phyloP scores from a whole-genome alignment of 768 basidiomycete genomes.

The Russula brevipes region DNA sequence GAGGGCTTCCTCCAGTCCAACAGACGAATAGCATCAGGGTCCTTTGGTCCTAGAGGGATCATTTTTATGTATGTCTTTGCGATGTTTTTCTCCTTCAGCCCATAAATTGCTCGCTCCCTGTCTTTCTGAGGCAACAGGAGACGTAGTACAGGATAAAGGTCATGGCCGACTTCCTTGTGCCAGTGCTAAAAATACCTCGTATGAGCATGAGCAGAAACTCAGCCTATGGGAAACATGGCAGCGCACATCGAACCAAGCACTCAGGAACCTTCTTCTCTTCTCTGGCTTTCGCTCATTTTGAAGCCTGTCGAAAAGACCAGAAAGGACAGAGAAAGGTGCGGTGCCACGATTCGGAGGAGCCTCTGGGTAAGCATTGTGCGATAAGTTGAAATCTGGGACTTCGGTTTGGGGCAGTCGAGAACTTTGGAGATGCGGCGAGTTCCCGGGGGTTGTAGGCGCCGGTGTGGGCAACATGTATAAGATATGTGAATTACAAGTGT shows the following conservation, averaged over 20 bases:
- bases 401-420: not conserved
- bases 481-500: constrained; percentile 19
- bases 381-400: constrained; percentile 11
- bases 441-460: constrained; percentile 54
- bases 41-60: constrained; percentile 74
- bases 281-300: constrained; percentile 70
- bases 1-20: constrained; percentile 88
- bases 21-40: constrained; percentile 75
- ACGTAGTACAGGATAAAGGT: constrained; percentile 85
- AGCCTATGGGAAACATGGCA: not conserved
- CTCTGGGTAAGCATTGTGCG: constrained; percentile 40
- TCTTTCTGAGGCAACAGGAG: constrained; percentile 97
- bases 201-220: not conserved
- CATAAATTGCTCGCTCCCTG: constrained; percentile 85
- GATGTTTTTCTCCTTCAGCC: constrained; percentile 90
- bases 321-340: constrained; percentile 64
- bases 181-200: constrained; percentile 54
- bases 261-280: constrained; percentile 62
- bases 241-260: constrained; percentile 76
- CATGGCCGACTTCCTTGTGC: constrained; percentile 78
- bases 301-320: constrained; percentile 69
- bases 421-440: constrained; percentile 35
- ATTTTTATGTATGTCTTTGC: constrained; percentile 90
- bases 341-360: constrained; percentile 64
- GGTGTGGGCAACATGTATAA: constrained; percentile 58